Base-by-base conservation (phyloP, 169 alveolate genomes). In the Plasmodium falciparum region DNA sequence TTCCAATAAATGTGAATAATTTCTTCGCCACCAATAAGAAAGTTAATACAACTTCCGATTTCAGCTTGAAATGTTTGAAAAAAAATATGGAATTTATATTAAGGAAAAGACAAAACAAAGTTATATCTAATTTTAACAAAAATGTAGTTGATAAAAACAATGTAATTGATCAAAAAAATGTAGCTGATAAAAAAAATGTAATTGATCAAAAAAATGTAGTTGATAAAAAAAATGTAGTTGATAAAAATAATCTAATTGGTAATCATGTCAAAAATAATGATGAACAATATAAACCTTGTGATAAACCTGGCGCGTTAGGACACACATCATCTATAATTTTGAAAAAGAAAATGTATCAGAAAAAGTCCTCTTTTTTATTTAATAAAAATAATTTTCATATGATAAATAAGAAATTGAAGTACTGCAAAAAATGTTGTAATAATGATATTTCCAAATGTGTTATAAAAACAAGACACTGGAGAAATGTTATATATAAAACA, bases 51-150 rank as follows among this genome's bases (percentile, higher is more conserved):
- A 71, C 65, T 78, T 17, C 39, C 12, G 89, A 78, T 8, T 47
- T 78, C 3, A 78, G 78, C 45, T 52, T 78, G 61, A 58, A 58
- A 6, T 12, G 24, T 22, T 43, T 78, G 26, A 49, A 62, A 15
- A 78, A 78, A 22, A 65, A 71, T 66, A 78, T 78, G 69, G 78
- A 20, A 13, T 78, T 78, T 66, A 78, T 78, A 12, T 78, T 78
- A 1, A 61, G 59, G 13, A 65, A 54, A 45, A 52, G 47, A 47
- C 54, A 56, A 26, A 52, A 73, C 13, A 56, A 56, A 56, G 39
- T 13, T 7, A 3, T 29, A 54, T 11, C 3, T 52, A 56, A 73
- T 24, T 17, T 9, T 13, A 69, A 62, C 33, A 69, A 20, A 29
- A 69, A 39, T 39, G 11, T 39, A 0, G 6, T 5, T 39, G 47